Evolutionary conservation across 305 asterid species (phyloP), one percentile per base, ranked within the genome.

Genomic region (Fraxinus paxiana): DNA sequence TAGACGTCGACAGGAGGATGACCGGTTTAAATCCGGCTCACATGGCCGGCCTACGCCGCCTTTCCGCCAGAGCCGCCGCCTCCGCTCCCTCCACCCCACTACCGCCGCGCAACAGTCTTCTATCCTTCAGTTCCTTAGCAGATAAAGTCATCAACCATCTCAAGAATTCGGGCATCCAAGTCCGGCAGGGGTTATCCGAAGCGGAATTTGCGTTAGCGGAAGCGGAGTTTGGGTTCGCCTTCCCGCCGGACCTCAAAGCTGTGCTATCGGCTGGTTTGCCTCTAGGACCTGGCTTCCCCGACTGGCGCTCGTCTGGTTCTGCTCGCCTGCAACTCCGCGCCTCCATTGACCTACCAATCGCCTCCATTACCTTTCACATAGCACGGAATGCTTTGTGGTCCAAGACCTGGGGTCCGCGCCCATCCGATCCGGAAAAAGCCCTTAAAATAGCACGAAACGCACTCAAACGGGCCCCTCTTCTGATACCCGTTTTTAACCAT

Each of bases 1-100:
- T 95, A 17, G 99, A 95, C 85, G 99, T 95, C 3, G 99, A 95
- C 89, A 90, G 97, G 89, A 90, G 98, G 75, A 95, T 93, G 98
- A 65, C 92, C 79, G 97, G 98, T 41, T 85, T 93, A 26, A 93
- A 93, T 70, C 94, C 96, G 81, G 95, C 93, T 30, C 99, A 93
- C 38, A 75, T 91, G 0, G 98, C 98, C 69, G 98, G 98, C 9
- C 97, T 93, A 77, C 97, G 97, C 79, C 98, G 98, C 26, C 91
- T 95, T 79, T 95, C 98, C 1, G 63, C 63, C 63, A 51, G 24
- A 51, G 63, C 63, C 9, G 63, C 63, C 24, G 92, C 97, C 0
- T 84, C 97, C 37, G 81, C 93, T 0, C 97, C 97, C 0, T 90
- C 98, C 6, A 87, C 98, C 1, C 98, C 97, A 0, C 87, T 90